Conservation (phyloP, 2,329 filamentous ascomycete species). For the Neofusicoccum umdonicola region DNA sequence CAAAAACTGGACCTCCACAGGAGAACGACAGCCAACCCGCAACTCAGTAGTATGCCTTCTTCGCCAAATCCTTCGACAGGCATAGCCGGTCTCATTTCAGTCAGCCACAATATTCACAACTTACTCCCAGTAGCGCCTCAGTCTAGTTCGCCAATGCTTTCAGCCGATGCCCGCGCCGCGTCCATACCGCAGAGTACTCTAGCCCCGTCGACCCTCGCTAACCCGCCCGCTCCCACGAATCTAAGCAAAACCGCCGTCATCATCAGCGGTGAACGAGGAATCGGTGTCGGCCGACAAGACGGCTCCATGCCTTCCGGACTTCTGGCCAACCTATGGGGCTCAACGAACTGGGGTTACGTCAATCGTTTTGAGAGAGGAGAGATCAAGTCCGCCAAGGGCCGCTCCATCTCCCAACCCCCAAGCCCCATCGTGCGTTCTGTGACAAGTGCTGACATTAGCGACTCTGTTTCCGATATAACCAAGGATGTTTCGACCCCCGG, state of each 20-base stretch:
- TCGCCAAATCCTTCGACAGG: slow-evolving; percentile 47
- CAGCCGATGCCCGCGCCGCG: slow-evolving; percentile 36
- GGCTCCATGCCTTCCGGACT: slow-evolving; percentile 78
- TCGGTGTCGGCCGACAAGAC: slow-evolving; percentile 60
- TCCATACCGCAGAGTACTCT: slow-evolving; percentile 60
- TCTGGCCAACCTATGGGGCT: slow-evolving; percentile 93
- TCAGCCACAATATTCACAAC: slow-evolving; percentile 49
- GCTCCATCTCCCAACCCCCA: slow-evolving; percentile 34
- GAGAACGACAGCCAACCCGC: slow-evolving; percentile 63
- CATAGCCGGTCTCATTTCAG: slow-evolving; percentile 81
- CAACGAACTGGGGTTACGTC: slow-evolving; percentile 72
- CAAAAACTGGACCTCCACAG: slow-evolving; percentile 89
- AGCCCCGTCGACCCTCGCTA: slow-evolving; percentile 78
- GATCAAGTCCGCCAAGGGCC: slow-evolving; percentile 29
- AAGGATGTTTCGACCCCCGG: neutral
- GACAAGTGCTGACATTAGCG: slow-evolving; percentile 6
- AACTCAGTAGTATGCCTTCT: slow-evolving; percentile 33
- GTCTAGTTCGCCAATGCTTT: slow-evolving; percentile 26
- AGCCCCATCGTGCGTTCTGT: slow-evolving; percentile 30
- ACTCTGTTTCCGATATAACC: neutral
- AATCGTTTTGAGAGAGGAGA: slow-evolving; percentile 60
- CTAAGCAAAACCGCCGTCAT: slow-evolving; percentile 83
- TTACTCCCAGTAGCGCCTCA: slow-evolving; percentile 14
- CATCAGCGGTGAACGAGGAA: slow-evolving; percentile 71
- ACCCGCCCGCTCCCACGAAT: slow-evolving; percentile 78